phyloP scores from a whole-genome alignment of 2,329 filamentous ascomycete species.

The Trichophyton simii region DNA sequence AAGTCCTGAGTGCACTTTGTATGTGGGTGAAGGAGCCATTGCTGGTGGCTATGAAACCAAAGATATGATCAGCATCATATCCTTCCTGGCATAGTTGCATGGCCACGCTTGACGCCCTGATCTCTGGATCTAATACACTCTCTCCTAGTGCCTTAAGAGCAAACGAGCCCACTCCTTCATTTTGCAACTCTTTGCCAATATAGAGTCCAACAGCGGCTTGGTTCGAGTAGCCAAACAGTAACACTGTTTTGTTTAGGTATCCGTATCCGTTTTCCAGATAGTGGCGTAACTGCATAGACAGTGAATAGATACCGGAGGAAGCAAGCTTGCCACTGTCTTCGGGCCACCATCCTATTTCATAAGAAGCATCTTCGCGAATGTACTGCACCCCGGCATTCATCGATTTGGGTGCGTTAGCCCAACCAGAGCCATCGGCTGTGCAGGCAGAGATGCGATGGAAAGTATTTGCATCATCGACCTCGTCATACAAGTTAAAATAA shows the following conservation, averaged over 20 bases:
- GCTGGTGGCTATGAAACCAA: slow-evolving; percentile 4
- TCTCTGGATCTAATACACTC: not conserved
- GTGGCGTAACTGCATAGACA: not conserved
- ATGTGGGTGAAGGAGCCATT: not conserved
- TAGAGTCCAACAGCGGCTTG: slow-evolving; percentile 4
- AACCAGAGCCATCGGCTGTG: not conserved
- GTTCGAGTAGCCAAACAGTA: slow-evolving; percentile 3
- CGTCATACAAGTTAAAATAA: not conserved
- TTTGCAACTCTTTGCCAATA: not conserved
- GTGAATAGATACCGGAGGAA: not conserved
- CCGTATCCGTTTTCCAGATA: not conserved
- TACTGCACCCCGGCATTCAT: not conserved
- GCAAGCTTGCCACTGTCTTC: not conserved
- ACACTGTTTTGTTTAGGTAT: not conserved
- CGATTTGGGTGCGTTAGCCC: not conserved
- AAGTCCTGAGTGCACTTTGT: not conserved
- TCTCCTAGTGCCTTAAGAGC: not conserved
- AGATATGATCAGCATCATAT: not conserved
- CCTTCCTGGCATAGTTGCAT: not conserved
- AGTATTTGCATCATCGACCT: not conserved
- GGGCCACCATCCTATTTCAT: not conserved
- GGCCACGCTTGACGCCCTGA: not conserved
- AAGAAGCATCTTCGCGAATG: not conserved
- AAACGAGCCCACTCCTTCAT: not conserved
- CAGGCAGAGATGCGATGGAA: not conserved